A percentile compares a stretch with the other conserved stretches of the same genome.
These are phyloP conservation scores for Neurospora tetraspora DNA, from an alignment of 495 filamentous ascomycete genomes.

Conservation along the genomic window DNA sequence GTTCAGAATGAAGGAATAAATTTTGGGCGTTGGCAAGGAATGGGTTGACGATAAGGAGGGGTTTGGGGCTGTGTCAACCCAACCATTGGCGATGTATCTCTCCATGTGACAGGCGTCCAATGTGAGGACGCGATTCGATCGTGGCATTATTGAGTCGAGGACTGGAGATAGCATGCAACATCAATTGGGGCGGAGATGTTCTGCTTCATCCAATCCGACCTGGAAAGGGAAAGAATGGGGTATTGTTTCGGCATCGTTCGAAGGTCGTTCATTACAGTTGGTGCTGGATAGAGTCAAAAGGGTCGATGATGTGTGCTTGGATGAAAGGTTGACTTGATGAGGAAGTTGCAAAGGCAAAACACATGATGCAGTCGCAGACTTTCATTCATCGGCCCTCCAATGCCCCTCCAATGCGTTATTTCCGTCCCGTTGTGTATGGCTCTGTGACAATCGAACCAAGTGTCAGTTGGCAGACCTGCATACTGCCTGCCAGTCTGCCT, in stretches of 20 bases:
- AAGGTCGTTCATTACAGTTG: not conserved
- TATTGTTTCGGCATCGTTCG: not conserved
- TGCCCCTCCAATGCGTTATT: not conserved
- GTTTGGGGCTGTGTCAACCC: not conserved
- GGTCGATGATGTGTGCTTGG: too few species aligned
- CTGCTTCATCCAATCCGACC: not conserved
- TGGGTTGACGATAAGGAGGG: not conserved
- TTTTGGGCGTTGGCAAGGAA: not conserved
- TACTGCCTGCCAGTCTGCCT: not conserved
- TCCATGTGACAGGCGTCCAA: not conserved
- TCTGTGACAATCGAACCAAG: not conserved
- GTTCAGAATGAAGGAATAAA: not conserved
- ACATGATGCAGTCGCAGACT: not conserved
- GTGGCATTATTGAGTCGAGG: not conserved
- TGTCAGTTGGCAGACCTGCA: not conserved
- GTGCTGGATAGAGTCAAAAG: not conserved
- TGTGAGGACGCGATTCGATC: not conserved
- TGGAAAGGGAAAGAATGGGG: not conserved
- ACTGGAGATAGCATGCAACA: not conserved
- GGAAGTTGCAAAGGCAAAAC: not conserved
- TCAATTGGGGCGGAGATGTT: not conserved
- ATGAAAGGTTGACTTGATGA: not conserved
- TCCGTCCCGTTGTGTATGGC: not conserved
- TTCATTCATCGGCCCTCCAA: not conserved
- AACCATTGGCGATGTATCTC: not conserved